phyloP scores from a whole-genome alignment of 2,329 filamentous ascomycete species.

The Tolypocladium tundrense region DNA sequence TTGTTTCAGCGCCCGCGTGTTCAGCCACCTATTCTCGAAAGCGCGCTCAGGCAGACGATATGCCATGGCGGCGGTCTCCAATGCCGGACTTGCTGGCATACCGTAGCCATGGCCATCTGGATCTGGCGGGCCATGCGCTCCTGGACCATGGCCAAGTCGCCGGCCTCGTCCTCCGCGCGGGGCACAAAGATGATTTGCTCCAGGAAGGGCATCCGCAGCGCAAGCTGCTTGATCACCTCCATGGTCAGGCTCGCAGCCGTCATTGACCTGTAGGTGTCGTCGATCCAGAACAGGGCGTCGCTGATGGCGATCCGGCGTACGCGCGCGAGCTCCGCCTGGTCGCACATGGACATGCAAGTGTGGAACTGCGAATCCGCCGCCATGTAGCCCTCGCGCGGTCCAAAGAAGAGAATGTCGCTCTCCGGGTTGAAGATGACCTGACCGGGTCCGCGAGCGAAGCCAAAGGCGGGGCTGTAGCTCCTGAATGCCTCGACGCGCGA shows the following conservation, averaged over 20 bases:
- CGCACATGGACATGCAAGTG: constrained; percentile 31
- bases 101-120: constrained; percentile 20
- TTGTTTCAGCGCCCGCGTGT: background rate
- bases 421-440: constrained; percentile 30
- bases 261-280: constrained; percentile 23
- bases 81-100: constrained; percentile 17
- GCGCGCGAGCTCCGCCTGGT: constrained; percentile 26
- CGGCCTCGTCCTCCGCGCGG: constrained; percentile 21
- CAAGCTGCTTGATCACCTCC: constrained; percentile 28
- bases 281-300: constrained; percentile 31
- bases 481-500: constrained; percentile 33
- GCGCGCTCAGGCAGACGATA: constrained; percentile 21
- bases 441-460: constrained; percentile 28
- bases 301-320: constrained; percentile 34
- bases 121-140: constrained; percentile 27
- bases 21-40: constrained; percentile 9
- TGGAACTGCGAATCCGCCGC: constrained; percentile 34
- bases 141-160: constrained; percentile 18
- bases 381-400: constrained; percentile 32
- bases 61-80: constrained; percentile 27
- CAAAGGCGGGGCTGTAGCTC: constrained; percentile 29
- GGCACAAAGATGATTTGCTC: constrained; percentile 35
- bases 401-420: constrained; percentile 37
- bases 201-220: constrained; percentile 26
- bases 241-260: constrained; percentile 27